phyloP scores from a whole-genome alignment of 257 asterid genomes.

The Lycium barbarum region DNA sequence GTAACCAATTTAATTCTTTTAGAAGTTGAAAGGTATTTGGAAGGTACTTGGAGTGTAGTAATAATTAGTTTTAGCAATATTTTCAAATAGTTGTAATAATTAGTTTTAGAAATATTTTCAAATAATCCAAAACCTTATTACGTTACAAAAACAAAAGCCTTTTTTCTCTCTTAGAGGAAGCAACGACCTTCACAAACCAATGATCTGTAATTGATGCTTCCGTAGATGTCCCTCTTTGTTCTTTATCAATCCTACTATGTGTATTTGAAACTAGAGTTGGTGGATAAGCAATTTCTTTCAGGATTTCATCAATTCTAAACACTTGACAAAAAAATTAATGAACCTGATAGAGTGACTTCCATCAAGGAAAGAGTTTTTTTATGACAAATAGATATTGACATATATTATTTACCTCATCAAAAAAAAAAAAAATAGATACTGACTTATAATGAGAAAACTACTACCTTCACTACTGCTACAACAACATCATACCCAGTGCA shows the following conservation, averaged over 20 bases:
- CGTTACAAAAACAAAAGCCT: neutral
- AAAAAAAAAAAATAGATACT: too few relatives aligned
- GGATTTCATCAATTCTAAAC: slow-evolving; percentile 22
- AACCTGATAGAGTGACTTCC: neutral
- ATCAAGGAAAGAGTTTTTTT: neutral
- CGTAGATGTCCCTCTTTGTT: slow-evolving; percentile 1
- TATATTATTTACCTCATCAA: neutral
- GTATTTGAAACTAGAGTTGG: neutral
- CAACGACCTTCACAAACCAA: neutral
- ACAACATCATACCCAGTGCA: too few relatives aligned
- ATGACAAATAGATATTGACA: neutral
- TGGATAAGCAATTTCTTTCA: neutral
- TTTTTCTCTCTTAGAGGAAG: neutral
- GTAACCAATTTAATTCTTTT: neutral
- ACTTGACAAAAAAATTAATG: neutral
- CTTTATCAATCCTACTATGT: neutral
- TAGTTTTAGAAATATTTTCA: neutral
- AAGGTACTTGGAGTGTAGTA: slow-evolving; percentile 1
- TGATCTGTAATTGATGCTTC: neutral
- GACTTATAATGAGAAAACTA: neutral
- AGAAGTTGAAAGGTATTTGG: neutral
- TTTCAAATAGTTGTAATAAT: neutral
- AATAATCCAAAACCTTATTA: neutral
- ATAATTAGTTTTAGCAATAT: neutral
- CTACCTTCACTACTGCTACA: neutral